Percentiles rank a stretch among this genome's conserved stretches.
Conservation (phyloP, 2,329 filamentous ascomycete genomes). For the Piedraia hortae region DNA sequence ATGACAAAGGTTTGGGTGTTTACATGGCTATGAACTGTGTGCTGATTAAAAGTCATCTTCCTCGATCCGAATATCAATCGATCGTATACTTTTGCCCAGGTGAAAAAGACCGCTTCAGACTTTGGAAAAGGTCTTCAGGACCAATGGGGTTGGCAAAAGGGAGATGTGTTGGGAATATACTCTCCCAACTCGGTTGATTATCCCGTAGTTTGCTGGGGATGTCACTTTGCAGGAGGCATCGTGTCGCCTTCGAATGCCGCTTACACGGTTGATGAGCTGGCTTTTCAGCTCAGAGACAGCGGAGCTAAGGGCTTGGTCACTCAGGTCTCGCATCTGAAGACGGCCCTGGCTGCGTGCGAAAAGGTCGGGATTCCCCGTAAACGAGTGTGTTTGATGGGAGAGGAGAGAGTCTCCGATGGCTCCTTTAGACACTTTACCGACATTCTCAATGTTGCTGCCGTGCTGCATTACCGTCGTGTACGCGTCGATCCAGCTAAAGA, state of each 20-base stretch:
- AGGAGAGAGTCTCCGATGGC: conserved; percentile 29
- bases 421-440: conserved; percentile 44
- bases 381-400: conserved; percentile 50
- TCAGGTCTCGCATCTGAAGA: conserved; percentile 33
- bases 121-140: conserved; percentile 59
- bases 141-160: conserved; percentile 50
- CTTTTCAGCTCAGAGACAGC: conserved; percentile 58
- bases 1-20: conserved; percentile 35
- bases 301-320: conserved; percentile 50
- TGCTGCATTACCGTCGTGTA: conserved; percentile 29
- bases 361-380: conserved; percentile 42
- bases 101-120: conserved; percentile 36
- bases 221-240: conserved; percentile 58
- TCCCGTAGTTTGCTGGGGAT: conserved; percentile 43
- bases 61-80: conserved; percentile 43
- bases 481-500: conserved; percentile 42
- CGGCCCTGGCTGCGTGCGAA: conserved; percentile 38
- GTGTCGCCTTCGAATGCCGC: conserved; percentile 69
- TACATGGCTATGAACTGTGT: neutral
- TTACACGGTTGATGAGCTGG: conserved; percentile 61
- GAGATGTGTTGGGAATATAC: conserved; percentile 60
- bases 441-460: conserved; percentile 34
- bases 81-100: conserved; percentile 41
- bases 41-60: conserved; percentile 51
- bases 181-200: conserved; percentile 71